Percentiles rank a stretch among this genome's conserved stretches.
Evolutionary conservation across 1,284 basidiomycete genomes (phyloP).

Genomic region (Cerioporus squamosus): DNA sequence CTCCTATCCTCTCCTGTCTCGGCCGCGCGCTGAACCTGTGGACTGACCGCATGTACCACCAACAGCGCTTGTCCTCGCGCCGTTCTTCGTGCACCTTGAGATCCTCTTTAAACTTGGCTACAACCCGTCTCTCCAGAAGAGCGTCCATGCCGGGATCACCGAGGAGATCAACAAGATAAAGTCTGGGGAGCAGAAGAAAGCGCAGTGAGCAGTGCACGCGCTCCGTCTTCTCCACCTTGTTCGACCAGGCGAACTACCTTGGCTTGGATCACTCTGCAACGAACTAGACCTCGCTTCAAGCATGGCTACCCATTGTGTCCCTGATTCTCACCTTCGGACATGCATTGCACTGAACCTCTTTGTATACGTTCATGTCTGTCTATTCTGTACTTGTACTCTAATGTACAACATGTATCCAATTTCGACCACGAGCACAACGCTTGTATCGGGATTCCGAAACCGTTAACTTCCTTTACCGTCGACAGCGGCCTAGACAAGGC

Average conservation of each 20-base stretch:
- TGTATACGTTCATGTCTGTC: too few species aligned
- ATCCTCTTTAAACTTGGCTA: conserved; percentile 79
- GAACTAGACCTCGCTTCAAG: background rate
- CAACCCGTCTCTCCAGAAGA: conserved; percentile 71
- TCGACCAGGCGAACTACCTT: too few species aligned
- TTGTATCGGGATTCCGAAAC: background rate
- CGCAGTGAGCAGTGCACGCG: background rate
- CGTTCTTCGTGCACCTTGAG: conserved; percentile 93
- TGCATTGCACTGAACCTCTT: too few species aligned
- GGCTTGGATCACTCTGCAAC: too few species aligned
- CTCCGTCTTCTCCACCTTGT: too few species aligned
- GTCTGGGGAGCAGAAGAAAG: conserved; percentile 43
- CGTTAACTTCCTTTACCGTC: background rate
- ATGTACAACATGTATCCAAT: conserved; percentile 9
- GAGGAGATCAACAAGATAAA: conserved; percentile 66
- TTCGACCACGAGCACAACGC: too few species aligned
- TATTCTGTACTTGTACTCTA: conserved; percentile 5
- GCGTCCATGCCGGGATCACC: conserved; percentile 71
- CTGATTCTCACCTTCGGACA: too few species aligned
- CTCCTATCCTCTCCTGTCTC: background rate
- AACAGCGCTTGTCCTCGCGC: conserved; percentile 84
- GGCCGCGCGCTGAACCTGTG: background rate
- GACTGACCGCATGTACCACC: background rate
- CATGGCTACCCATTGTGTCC: too few species aligned
- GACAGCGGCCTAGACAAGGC: conserved; percentile 43